phyloP scores from a whole-genome alignment of 208 protist genomes.

The Leishmania aethiopica region DNA sequence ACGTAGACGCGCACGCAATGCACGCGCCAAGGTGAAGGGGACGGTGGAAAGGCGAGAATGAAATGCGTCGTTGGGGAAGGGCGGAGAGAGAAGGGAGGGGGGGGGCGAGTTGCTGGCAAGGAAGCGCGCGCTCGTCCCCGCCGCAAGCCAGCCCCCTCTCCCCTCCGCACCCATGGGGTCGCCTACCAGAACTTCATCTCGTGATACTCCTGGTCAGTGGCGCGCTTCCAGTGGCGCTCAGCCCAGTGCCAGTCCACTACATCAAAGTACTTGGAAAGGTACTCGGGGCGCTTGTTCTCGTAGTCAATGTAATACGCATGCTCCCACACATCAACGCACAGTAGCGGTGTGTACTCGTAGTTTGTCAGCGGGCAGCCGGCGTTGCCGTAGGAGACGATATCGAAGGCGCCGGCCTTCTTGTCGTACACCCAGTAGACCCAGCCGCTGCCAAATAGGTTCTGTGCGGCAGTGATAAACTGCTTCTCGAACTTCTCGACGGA shows the following conservation, averaged over 20 bases:
- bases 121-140: not conserved
- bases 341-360: constrained; percentile 59
- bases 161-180: not conserved
- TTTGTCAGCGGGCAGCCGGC: constrained; percentile 83
- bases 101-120: not conserved
- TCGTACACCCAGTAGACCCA: constrained; percentile 93
- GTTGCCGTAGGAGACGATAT: constrained; percentile 82
- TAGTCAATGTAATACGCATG: constrained; percentile 97
- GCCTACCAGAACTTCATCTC: constrained; percentile 87
- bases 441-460: constrained; percentile 88
- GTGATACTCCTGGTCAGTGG: constrained; percentile 85
- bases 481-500: constrained; percentile 84
- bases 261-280: constrained; percentile 91
- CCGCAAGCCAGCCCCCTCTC: not conserved
- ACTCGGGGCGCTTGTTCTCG: constrained; percentile 88
- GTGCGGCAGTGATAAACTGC: constrained; percentile 69
- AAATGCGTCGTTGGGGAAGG: not conserved
- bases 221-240: constrained; percentile 91
- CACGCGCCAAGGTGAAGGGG: not conserved
- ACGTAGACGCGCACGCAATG: not conserved
- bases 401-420: constrained; percentile 58
- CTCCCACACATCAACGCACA: constrained; percentile 95
- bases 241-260: constrained; percentile 96
- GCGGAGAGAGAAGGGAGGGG: too few relatives aligned
- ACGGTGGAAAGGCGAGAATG: not conserved